phyloP scores from a whole-genome alignment of 768 basidiomycete species.

The Kwoniella dejecticola region DNA sequence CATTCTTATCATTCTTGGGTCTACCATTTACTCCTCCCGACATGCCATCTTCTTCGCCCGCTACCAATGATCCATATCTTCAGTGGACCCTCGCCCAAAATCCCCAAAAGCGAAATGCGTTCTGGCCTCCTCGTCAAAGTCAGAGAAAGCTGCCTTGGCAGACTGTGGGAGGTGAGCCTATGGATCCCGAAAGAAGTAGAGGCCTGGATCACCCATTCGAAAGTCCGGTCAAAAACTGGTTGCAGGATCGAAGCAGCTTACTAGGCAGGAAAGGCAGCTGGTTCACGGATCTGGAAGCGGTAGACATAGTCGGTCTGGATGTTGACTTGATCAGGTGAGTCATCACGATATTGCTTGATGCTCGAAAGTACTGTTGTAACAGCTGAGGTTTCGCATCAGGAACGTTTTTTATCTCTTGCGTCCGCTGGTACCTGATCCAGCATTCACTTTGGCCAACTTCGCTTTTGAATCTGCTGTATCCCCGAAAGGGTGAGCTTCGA shows the following conservation, averaged over 20 bases:
- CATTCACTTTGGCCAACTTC: conserved; percentile 50
- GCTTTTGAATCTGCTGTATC: conserved; percentile 50
- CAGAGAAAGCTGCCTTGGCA: conserved; percentile 33
- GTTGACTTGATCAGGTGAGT: conserved; percentile 34
- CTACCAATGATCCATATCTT: conserved; percentile 54
- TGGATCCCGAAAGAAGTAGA: conserved; percentile 48
- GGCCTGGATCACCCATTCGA: conserved; percentile 40
- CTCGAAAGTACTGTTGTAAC: too few species aligned
- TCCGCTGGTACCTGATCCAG: conserved; percentile 41
- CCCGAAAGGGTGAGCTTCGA: conserved; percentile 41
- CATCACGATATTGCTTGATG: too few species aligned
- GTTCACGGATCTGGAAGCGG: conserved; percentile 37
- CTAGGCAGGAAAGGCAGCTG: conserved; percentile 33
- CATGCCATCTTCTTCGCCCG: conserved; percentile 48
- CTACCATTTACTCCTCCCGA: conserved; percentile 55
- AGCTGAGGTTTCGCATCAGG: conserved; percentile 16
- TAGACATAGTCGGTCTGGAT: conserved; percentile 35
- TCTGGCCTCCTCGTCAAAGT: conserved; percentile 35
- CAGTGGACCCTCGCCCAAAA: conserved; percentile 28
- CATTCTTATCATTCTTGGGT: conserved; percentile 56
- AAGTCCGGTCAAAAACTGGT: conserved; percentile 46
- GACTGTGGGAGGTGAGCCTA: conserved; percentile 51
- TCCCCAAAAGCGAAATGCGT: conserved; percentile 13
- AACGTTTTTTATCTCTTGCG: conserved; percentile 39
- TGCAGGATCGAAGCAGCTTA: conserved; percentile 36